Evolutionary conservation across 257 asterid genomes (phyloP).

Genomic region (Penstemon davidsonii): DNA sequence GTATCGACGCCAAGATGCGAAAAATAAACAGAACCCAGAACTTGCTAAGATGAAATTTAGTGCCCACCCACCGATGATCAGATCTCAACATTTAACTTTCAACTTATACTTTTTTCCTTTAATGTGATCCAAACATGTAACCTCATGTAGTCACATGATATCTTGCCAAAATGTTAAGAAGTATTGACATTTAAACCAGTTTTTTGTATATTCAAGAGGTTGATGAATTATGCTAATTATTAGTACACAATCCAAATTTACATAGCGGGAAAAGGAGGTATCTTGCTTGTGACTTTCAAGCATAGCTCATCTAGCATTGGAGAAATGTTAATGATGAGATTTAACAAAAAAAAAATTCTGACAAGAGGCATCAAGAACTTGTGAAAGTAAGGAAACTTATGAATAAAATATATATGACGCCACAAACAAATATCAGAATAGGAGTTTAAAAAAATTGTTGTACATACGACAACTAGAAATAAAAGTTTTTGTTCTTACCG

Average conservation of each 20-base stretch:
- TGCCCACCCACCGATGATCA: not conserved
- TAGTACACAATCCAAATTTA: not conserved
- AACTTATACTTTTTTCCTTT: not conserved
- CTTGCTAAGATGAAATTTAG: not conserved
- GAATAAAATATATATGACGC: not conserved
- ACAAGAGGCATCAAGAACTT: not conserved
- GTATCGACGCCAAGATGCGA: not conserved
- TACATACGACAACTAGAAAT: not conserved
- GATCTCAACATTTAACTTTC: not conserved
- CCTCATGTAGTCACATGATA: not conserved
- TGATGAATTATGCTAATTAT: not conserved
- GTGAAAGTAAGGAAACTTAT: not conserved
- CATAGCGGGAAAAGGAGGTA: not conserved
- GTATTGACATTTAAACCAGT: not conserved
- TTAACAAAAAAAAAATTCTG: not conserved
- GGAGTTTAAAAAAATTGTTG: not conserved
- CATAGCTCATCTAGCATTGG: not conserved
- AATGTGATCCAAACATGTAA: not conserved
- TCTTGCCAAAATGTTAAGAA: not conserved
- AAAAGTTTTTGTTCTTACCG: slow-evolving; percentile 43
- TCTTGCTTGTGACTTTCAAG: slow-evolving; percentile 3
- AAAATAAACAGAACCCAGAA: not conserved
- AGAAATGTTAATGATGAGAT: slow-evolving; percentile 16
- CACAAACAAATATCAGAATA: not conserved
- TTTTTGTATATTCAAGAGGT: not conserved